A percentile compares a stretch with the other conserved stretches of the same genome.
phyloP scores from a whole-genome alignment of 495 filamentous ascomycete species.

The Penicillium longicatenatum region DNA sequence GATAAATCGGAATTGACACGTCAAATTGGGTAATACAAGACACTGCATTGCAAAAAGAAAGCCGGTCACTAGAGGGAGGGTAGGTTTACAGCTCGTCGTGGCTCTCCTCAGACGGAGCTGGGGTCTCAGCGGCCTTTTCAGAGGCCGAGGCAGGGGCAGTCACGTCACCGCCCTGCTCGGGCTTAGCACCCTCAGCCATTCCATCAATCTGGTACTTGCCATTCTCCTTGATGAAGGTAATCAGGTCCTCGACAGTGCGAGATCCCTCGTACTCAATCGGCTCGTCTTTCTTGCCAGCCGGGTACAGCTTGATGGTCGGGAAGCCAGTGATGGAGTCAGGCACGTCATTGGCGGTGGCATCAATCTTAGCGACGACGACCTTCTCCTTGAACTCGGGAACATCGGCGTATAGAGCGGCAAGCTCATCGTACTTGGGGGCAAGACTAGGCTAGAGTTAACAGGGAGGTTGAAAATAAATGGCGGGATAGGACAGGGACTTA shows the following conservation, averaged over 20 bases:
- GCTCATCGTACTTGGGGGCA: conserved; percentile 76
- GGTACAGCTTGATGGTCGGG: conserved; percentile 99
- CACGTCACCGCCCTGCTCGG: conserved; percentile 33
- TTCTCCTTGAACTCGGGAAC: conserved; percentile 71
- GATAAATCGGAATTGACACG: not conserved
- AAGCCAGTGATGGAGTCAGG: conserved; percentile 97
- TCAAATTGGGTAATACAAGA: conserved; percentile 22
- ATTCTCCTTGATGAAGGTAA: conserved; percentile 91
- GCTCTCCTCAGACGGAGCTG: conserved; percentile 31
- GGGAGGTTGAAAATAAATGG: conserved; percentile 2
- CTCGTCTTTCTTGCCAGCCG: conserved; percentile 81
- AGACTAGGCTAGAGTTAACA: conserved; percentile 39
- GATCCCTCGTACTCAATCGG: conserved; percentile 86
- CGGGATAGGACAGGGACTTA: conserved; percentile 31
- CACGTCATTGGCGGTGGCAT: conserved; percentile 95
- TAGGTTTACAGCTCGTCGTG: conserved; percentile 48
- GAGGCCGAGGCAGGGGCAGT: conserved; percentile 23
- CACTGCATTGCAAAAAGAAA: conserved; percentile 11
- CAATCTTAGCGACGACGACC: conserved; percentile 95
- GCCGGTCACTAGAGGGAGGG: conserved; percentile 16
- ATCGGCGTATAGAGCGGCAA: conserved; percentile 76
- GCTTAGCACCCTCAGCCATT: conserved; percentile 44
- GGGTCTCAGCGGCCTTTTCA: conserved; percentile 29
- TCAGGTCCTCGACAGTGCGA: conserved; percentile 91
- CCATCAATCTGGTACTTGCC: conserved; percentile 82